Evolutionary conservation across 257 asterid genomes (phyloP), one percentile per base, ranked within the genome.

Genomic region (Ocimum tenuiflorum): DNA sequence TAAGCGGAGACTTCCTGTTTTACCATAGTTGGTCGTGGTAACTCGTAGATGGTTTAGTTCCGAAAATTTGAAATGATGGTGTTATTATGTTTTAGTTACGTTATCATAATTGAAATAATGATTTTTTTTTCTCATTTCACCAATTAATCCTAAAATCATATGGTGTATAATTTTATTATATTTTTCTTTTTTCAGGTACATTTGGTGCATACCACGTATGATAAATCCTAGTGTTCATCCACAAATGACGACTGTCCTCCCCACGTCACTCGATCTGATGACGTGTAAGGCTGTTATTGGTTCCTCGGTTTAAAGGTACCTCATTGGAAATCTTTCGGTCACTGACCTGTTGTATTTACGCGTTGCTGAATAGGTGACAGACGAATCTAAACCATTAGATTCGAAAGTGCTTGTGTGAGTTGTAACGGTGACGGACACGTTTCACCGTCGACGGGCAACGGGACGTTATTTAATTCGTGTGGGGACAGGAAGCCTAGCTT

Each of bases 161-260:
- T 9, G 1, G 0, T 11, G 0, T 39, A 39, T 10, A 39, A 9
- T 9, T 39, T 13, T 12, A 53, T 13, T 24, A 14, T 6, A 12
- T 11, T 13, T 12, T 43, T 19, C 7, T 65, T 3, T 29, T 29
- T 29, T 31, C 19, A 13, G 8, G 33, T 46, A 14, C 6, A 14
- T 51, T 19, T 12, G 70, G 67, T 61, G 74, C 65, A 48, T 3
- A 14, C 14, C 63, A 33, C 57, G 60, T 60, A 49, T 69, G 36
- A 9, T 57, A 49, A 29, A 67, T 19, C 58, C 22, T 7, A 39
- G 52, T 12, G 22, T 13, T 48, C 53, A 51, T 51, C 75, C 63
- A 70, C 63, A 29, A 67, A 60, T 38, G 42, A 49, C 68, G 63
- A 53, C 70, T 22, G 8, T 20, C 56, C 6, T 15, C 8, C 65